These are phyloP conservation scores for Aphanomyces invadans DNA, from an alignment of 352 stramenopile species.

Conservation along the genomic window DNA sequence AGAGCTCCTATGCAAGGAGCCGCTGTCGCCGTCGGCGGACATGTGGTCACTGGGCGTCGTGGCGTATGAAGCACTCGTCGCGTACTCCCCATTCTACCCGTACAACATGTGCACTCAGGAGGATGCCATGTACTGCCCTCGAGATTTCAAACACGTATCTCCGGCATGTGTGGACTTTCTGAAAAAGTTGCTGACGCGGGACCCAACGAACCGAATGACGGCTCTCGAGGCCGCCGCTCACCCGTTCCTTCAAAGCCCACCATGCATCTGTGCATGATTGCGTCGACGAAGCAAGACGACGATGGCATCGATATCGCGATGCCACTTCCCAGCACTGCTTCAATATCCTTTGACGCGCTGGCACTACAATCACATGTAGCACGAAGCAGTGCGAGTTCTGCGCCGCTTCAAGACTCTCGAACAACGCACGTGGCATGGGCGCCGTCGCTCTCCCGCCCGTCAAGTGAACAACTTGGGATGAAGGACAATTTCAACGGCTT, in stretches of 20 bases:
- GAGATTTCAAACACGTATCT: conserved; percentile 18
- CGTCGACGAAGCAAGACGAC: no score
- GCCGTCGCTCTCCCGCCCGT: no score
- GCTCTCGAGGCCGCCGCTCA: conserved; percentile 6
- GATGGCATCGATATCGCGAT: no score
- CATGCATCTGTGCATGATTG: not conserved
- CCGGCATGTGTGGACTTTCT: conserved; percentile 47
- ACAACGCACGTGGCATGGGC: no score
- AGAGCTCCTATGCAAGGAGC: conserved; percentile 27
- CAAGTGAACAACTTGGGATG: no score
- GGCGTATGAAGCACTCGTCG: conserved; percentile 27
- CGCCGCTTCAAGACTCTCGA: no score
- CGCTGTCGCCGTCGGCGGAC: conserved; percentile 26
- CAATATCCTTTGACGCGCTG: no score
- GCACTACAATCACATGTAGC: no score
- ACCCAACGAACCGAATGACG: conserved; percentile 52
- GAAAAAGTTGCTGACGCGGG: conserved; percentile 65
- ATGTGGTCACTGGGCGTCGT: conserved; percentile 35
- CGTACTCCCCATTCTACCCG: conserved; percentile 26
- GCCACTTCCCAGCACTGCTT: no score
- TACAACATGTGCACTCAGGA: conserved; percentile 23
- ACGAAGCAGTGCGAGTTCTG: no score
- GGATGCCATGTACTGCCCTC: conserved; percentile 6
- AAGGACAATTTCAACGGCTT: no score
- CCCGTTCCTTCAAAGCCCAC: conserved; percentile 10